Conservation (phyloP, 2,329 filamentous ascomycete genomes). For the Byssothecium circinans region DNA sequence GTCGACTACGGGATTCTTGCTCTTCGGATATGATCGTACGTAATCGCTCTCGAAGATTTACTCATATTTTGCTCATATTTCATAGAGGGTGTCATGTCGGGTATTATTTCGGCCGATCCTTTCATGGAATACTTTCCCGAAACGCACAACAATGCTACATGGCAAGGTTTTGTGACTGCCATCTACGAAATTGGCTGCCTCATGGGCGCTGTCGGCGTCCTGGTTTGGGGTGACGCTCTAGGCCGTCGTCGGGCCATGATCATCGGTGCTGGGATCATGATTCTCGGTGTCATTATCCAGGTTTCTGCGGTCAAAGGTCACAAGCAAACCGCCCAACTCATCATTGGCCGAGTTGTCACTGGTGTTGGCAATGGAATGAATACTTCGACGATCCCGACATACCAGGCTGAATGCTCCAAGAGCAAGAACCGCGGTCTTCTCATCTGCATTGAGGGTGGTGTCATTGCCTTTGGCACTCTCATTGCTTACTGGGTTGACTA, state of each 20-base stretch:
- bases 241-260: constrained; percentile 50
- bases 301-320: constrained; percentile 36
- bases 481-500: constrained; percentile 55
- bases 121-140: constrained; percentile 45
- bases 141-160: constrained; percentile 46
- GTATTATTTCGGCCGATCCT: constrained; percentile 39
- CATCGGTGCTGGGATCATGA: constrained; percentile 47
- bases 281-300: constrained; percentile 48
- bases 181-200: constrained; percentile 58
- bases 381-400: constrained; percentile 57
- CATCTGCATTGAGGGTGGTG: constrained; percentile 61
- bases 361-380: constrained; percentile 61
- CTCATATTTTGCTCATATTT: background rate
- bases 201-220: constrained; percentile 44
- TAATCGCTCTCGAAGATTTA: background rate
- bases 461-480: constrained; percentile 54
- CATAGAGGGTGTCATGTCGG: constrained; percentile 41
- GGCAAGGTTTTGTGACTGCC: constrained; percentile 55
- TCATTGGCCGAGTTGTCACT: constrained; percentile 56
- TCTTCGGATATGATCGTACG: constrained; percentile 39
- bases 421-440: constrained; percentile 62
- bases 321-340: constrained; percentile 52
- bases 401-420: constrained; percentile 57
- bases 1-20: constrained; percentile 34
- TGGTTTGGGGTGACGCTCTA: constrained; percentile 45